Evolutionary conservation across 2,329 filamentous ascomycete genomes (phyloP).

Genomic region (Aspergillus quadricinctus): DNA sequence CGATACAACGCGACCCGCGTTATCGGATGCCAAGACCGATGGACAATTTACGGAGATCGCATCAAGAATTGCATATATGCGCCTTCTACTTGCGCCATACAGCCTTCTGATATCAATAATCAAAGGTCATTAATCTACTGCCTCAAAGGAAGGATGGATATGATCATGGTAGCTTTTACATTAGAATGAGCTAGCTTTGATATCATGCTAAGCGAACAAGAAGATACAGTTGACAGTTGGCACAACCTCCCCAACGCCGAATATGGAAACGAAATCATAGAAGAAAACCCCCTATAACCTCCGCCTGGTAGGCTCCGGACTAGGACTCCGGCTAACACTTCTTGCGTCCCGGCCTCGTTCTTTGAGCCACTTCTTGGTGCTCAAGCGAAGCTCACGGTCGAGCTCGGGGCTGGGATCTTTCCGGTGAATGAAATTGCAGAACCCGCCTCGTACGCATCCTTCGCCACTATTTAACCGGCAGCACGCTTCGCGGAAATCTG

Average conservation of each 20-base stretch:
- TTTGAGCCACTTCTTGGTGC: constrained; percentile 96
- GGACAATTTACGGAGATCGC: neutral
- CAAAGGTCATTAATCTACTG: neutral
- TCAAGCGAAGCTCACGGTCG: constrained; percentile 78
- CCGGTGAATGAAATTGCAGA: constrained; percentile 99
- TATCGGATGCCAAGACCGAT: constrained; percentile 9
- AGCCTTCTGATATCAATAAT: neutral
- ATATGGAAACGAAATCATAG: constrained; percentile 12
- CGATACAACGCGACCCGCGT: constrained; percentile 11
- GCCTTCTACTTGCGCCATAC: neutral
- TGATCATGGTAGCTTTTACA: constrained; percentile 7
- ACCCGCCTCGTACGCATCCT: constrained; percentile 90
- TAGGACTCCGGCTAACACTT: constrained; percentile 76
- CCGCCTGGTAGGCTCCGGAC: constrained; percentile 75
- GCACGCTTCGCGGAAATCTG: constrained; percentile 96
- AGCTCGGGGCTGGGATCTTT: constrained; percentile 90
- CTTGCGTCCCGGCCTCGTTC: constrained; percentile 76
- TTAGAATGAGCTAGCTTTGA: constrained; percentile 19
- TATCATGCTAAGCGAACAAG: constrained; percentile 23
- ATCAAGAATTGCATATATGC: too few relatives aligned
- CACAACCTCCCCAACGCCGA: constrained; percentile 19
- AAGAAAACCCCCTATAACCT: constrained; percentile 48
- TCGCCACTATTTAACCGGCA: constrained; percentile 92
- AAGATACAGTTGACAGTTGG: constrained; percentile 13
- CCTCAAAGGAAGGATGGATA: neutral